Evolutionary conservation across 1,284 basidiomycete species (phyloP).

Genomic region (Ceratobasidium papillatum): DNA sequence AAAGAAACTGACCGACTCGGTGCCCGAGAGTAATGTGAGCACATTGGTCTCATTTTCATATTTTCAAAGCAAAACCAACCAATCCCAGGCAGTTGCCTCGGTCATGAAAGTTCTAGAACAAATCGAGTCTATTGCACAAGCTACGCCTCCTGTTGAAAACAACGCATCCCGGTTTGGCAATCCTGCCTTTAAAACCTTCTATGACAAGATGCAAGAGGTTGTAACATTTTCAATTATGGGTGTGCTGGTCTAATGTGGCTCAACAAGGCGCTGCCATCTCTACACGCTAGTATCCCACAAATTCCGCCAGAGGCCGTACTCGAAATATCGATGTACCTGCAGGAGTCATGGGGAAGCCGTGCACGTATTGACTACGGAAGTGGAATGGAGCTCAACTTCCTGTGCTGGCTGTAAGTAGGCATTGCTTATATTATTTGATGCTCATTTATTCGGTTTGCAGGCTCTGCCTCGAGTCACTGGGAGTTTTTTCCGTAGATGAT

Average conservation of each 20-base stretch:
- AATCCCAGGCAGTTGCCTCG: slow-evolving; percentile 66
- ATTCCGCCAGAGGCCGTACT: slow-evolving; percentile 65
- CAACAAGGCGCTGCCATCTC: slow-evolving; percentile 51
- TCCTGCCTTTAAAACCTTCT: slow-evolving; percentile 93
- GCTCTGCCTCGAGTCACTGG: slow-evolving; percentile 81
- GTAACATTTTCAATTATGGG: slow-evolving; percentile 48
- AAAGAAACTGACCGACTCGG: slow-evolving; percentile 76
- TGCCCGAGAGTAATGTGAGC: slow-evolving; percentile 66
- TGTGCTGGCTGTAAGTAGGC: slow-evolving; percentile 89
- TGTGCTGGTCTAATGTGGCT: slow-evolving; percentile 44
- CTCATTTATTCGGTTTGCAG: slow-evolving; percentile 56
- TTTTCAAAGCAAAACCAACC: not conserved
- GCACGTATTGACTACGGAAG: slow-evolving; percentile 97
- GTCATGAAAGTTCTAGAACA: slow-evolving; percentile 71
- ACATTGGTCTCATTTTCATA: not conserved
- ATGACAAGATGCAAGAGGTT: slow-evolving; percentile 81
- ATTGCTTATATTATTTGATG: not conserved
- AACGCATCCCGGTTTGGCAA: slow-evolving; percentile 95
- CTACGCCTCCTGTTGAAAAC: slow-evolving; percentile 89
- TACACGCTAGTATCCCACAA: slow-evolving; percentile 68
- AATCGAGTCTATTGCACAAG: slow-evolving; percentile 72
- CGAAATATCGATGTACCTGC: slow-evolving; percentile 84
- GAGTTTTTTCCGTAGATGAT: slow-evolving; percentile 72
- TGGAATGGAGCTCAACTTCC: slow-evolving; percentile 98
- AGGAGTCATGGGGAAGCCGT: slow-evolving; percentile 90